phyloP scores from a whole-genome alignment of 2,329 filamentous ascomycete genomes.

The Leptographium galeiforme region DNA sequence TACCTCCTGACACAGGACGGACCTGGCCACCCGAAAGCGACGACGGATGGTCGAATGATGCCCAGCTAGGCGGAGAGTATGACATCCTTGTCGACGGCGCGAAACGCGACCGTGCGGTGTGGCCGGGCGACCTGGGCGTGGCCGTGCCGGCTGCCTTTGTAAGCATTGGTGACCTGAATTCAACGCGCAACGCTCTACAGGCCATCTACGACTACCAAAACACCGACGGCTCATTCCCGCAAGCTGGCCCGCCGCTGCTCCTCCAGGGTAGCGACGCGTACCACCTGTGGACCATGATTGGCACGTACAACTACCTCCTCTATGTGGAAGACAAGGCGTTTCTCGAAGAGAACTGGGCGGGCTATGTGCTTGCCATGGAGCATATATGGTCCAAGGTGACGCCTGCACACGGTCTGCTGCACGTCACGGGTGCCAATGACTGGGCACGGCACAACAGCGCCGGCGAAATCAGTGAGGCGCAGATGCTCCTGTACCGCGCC shows the following conservation, averaged over 20 bases:
- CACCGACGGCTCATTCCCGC: conserved; percentile 31
- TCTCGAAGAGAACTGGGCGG: conserved; percentile 19
- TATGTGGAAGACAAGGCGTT: conserved; percentile 33
- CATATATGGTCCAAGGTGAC: conserved; percentile 16
- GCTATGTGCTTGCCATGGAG: conserved; percentile 17
- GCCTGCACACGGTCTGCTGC: conserved; percentile 24
- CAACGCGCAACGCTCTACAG: conserved; percentile 26
- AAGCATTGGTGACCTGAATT: conserved; percentile 27
- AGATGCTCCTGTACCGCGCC: conserved; percentile 41
- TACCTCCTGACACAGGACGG: conserved; percentile 18
- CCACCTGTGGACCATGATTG: conserved; percentile 33
- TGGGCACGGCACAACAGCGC: conserved; percentile 37
- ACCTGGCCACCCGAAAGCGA: conserved; percentile 21
- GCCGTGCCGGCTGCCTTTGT: conserved; percentile 35
- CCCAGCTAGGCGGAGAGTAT: conserved; percentile 17
- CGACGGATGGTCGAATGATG: conserved; percentile 23
- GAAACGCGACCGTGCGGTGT: conserved; percentile 41
- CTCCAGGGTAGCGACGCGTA: conserved; percentile 21
- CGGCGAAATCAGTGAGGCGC: conserved; percentile 35
- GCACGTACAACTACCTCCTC: conserved; percentile 41
- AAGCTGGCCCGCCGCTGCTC: conserved; percentile 30
- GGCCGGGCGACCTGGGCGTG: conserved; percentile 43
- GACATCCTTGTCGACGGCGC: conserved; percentile 33
- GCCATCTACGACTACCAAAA: conserved; percentile 25
- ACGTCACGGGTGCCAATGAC: conserved; percentile 35